A percentile compares a stretch with the other conserved stretches of the same genome.
These are phyloP conservation scores for Dothistroma septosporum DNA, from an alignment of 2,329 filamentous ascomycete genomes.

Conservation along the genomic window DNA sequence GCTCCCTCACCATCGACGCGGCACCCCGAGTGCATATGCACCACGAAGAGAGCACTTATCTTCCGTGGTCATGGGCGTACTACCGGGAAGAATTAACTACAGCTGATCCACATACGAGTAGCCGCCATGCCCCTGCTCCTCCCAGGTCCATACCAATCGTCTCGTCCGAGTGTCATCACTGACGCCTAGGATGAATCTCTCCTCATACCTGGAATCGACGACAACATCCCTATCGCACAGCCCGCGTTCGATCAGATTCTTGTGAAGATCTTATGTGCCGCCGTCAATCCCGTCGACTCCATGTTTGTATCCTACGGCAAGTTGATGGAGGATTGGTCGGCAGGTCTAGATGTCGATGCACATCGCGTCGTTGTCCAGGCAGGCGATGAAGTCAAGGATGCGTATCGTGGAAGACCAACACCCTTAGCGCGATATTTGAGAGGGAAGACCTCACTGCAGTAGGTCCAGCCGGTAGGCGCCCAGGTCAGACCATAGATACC, in stretches of 20 bases:
- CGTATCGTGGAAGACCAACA: conserved; percentile 55
- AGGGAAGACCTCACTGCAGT: conserved; percentile 61
- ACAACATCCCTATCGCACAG: not conserved
- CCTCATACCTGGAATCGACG: not conserved
- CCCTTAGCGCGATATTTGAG: conserved; percentile 57
- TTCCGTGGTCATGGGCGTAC: no score
- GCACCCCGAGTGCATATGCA: no score
- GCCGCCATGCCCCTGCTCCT: no score
- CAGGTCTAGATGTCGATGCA: conserved; percentile 4
- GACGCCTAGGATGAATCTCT: not conserved
- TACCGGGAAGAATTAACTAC: no score
- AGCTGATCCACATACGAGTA: no score
- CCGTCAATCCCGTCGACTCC: conserved; percentile 5
- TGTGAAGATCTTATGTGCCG: conserved; percentile 1
- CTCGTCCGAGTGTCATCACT: not conserved
- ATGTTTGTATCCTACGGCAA: conserved; percentile 3
- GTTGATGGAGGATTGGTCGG: not conserved
- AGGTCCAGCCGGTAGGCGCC: conserved; percentile 62
- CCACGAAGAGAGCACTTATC: no score
- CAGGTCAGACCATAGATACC: conserved; percentile 60
- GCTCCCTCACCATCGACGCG: no score
- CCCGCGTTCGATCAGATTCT: conserved; percentile 4
- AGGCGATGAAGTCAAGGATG: not conserved
- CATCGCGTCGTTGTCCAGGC: not conserved
- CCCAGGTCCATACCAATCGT: not conserved